Conservation (phyloP, 768 basidiomycete species). For the Rhodotorula diobovata region DNA sequence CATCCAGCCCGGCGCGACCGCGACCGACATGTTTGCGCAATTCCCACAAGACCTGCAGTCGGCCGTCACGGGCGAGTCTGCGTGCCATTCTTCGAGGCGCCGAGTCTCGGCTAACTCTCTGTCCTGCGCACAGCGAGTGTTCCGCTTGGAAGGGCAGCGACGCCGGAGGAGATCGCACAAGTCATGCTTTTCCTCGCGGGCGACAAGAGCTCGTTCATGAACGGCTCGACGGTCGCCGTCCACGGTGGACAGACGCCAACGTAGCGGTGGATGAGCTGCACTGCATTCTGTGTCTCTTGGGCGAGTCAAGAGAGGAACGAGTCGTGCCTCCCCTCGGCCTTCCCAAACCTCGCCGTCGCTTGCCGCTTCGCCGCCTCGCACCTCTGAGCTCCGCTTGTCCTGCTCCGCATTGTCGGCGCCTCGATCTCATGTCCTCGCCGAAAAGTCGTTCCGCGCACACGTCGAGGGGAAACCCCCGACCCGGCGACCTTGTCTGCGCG, state of each 20-base stretch:
- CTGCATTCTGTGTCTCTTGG: too few relatives aligned
- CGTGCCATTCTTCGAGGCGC: not conserved
- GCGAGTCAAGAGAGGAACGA: too few relatives aligned
- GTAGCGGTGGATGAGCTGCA: not conserved
- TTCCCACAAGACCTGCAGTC: not conserved
- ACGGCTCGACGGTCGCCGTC: conserved; percentile 1
- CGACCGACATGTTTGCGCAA: not conserved
- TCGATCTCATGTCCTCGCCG: too few relatives aligned
- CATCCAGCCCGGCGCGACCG: conserved; percentile 18
- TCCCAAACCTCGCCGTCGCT: too few relatives aligned
- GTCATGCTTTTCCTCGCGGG: conserved; percentile 20
- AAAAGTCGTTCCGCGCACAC: too few relatives aligned
- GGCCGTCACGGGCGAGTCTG: not conserved
- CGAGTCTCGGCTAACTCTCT: not conserved
- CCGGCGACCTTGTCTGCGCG: too few relatives aligned
- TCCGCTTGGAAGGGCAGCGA: conserved; percentile 3
- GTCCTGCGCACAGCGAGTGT: not conserved
- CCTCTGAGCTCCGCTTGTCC: too few relatives aligned
- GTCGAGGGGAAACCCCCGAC: too few relatives aligned
- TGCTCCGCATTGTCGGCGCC: too few relatives aligned
- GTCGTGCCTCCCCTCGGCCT: too few relatives aligned
- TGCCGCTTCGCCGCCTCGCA: too few relatives aligned
- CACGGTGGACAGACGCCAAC: conserved; percentile 10
- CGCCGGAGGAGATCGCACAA: conserved; percentile 11
- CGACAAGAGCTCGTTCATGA: conserved; percentile 14